Evolutionary conservation across 1,284 basidiomycete genomes (phyloP), one percentile per base, ranked within the genome.

Genomic region (Anthracocystis setariae): DNA sequence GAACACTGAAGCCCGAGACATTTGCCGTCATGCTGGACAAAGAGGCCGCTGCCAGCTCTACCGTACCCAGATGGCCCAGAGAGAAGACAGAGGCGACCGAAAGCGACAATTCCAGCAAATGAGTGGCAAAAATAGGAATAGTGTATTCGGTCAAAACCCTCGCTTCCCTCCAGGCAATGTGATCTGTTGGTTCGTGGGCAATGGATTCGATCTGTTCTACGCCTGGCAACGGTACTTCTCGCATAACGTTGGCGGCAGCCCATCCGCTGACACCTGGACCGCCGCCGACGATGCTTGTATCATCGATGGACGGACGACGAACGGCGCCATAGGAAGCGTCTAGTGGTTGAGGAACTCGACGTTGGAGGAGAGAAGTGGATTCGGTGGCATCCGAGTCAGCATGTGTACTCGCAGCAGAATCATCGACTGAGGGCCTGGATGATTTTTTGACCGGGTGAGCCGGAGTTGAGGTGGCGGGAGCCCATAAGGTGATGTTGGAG

Each of bases 21-120:
- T 80, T 81, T 37, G 79, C 80, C 17, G 80, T 82, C 78, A 82
- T 81, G 39, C 67, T 72, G 23, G 79, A 73, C 8, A 82, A 69
- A 23, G 76, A 77, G 10, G 79, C 77, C 9, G 80, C 76, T 13
- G 80, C 80, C 3, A 82, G 73, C 55, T 80, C 74, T 13, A 72
- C 60, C 9, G 78, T 80, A 40, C 80, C 80, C 27, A 82, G 71
- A 46, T 82, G 80, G 12, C 80, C 80, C n/a, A 82, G 66, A 27
- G 74, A 76, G 20, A 82, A 73, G 32, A 82, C 78, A 21, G 74
- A 76, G 13, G 75, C 78, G 25, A 79, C 71, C 8, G 77, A 80
- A n/a, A 81, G 63, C 21, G 76, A 78, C 21, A 82, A 62, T 44
- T 82, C 80, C 10, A 82, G 66, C 13, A 82, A 24, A 48, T 82